Base-by-base conservation (phyloP, 495 filamentous ascomycete genomes). In the Jackrogersella minutella region DNA sequence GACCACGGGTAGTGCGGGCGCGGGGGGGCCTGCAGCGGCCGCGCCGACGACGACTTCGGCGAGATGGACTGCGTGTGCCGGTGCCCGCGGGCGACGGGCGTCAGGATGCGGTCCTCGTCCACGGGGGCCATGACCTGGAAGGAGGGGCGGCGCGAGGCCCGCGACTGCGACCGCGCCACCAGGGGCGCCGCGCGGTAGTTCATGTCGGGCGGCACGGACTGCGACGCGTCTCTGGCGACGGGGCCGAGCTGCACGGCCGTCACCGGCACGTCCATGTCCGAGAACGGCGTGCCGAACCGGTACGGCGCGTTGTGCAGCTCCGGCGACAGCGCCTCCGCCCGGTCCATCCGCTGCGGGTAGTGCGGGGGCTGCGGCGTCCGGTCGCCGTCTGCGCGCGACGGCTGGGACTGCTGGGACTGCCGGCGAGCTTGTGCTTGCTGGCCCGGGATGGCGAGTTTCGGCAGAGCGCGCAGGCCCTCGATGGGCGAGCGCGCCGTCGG, bases 181-280 rank as follows among this genome's bases (percentile, higher is more conserved):
- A 51, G 57, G 13, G 75, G 72, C 24, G 73, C 76, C 26, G 76
- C 73, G 50, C 89, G 85, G 79, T 86, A 92, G 70, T 82, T 82
- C 93, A 98, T 97, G 75, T 97, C 87, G 4, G 95, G 94, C 17
- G 95, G 95, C 0, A 97, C 95, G 1, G 93, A 97, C 69, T 96
- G 91, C 3, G 92, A 93, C 8, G 77, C 77, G 52, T 91, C 86
- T 2, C 95, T 87, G 5, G 86, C 82, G 41, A 94, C 79, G 2
- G 90, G 89, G 0, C 87, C 89, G 2, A 87, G 59, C 0, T 87
- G 87, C 16, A 93, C 79, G 3, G 90, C 85, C 1, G 91, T 95
- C 60, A 96, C 72, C 0, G 95, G 93, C n/a, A 90, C 88, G 75
- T 98, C 95, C 81, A 91, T 90, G 55, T 93, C 92, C 0, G 93